phyloP scores from a whole-genome alignment of 2,329 filamentous ascomycete genomes.

The Bertia moriformis region DNA sequence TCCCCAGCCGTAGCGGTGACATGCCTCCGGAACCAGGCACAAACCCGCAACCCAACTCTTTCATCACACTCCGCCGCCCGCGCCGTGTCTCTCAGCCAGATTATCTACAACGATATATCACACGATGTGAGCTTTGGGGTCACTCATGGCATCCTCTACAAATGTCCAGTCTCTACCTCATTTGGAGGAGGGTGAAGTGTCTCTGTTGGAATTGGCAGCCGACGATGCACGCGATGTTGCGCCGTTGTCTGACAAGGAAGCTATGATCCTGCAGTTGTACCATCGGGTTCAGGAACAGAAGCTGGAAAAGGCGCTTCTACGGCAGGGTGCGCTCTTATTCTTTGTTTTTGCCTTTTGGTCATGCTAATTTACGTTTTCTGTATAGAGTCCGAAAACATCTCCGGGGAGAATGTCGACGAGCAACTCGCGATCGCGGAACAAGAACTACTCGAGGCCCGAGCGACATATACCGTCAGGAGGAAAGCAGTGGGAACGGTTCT shows the following conservation, averaged over 20 bases:
- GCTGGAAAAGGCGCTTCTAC: conserved; percentile 30
- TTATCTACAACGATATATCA: not conserved
- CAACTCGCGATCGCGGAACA: conserved; percentile 21
- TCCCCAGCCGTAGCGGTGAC: not conserved
- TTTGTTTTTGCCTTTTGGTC: conserved; percentile 1
- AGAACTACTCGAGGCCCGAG: conserved; percentile 33
- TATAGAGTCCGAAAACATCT: conserved; percentile 9
- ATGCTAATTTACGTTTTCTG: not conserved
- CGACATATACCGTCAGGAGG: conserved; percentile 31
- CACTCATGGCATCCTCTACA: not conserved
- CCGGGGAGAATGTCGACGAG: conserved; percentile 26
- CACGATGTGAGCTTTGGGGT: not conserved
- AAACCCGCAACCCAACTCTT: no score
- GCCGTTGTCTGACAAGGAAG: conserved; percentile 28
- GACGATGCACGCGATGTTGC: conserved; percentile 27
- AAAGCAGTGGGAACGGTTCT: conserved; percentile 31
- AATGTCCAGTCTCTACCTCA: not conserved
- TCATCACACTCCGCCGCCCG: no score
- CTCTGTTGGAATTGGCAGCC: conserved; percentile 17
- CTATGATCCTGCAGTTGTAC: conserved; percentile 30
- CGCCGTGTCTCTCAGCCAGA: no score
- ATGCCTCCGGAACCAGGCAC: not conserved
- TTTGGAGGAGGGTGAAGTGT: not conserved
- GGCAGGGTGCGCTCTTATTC: conserved; percentile 5
- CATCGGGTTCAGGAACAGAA: conserved; percentile 32